A percentile compares a stretch with the other conserved stretches of the same genome.
phyloP scores from a whole-genome alignment of 2,329 filamentous ascomycete genomes.

The Scytalidium sp. region DNA sequence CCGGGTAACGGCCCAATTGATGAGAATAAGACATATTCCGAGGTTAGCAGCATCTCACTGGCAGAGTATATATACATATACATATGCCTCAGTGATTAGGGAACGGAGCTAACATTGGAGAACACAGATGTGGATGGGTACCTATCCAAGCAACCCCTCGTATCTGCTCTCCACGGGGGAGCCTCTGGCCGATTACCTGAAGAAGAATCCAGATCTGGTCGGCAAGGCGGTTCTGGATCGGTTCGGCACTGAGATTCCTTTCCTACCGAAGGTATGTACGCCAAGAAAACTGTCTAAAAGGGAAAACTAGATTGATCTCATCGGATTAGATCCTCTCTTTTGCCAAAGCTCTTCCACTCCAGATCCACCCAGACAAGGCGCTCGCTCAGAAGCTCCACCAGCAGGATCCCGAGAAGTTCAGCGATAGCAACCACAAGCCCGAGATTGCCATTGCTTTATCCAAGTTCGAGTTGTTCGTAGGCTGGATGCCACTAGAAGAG shows the following conservation, averaged over 20 bases:
- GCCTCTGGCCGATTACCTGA: conserved; percentile 61
- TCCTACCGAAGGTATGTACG: conserved; percentile 62
- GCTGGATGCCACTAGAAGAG: conserved; percentile 64
- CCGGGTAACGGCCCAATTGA: conserved; percentile 62
- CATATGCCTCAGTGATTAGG: background rate
- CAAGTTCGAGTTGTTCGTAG: conserved; percentile 73
- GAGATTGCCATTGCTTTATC: conserved; percentile 72
- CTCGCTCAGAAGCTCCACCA: conserved; percentile 63
- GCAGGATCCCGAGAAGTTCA: conserved; percentile 62
- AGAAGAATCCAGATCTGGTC: conserved; percentile 60
- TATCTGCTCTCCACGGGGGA: conserved; percentile 60
- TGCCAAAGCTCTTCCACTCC: conserved; percentile 69
- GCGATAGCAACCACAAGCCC: conserved; percentile 74
- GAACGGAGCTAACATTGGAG: background rate
- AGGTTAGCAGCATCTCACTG: conserved; percentile 27
- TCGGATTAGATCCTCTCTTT: conserved; percentile 62
- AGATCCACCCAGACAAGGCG: conserved; percentile 70
- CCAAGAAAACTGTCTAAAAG: background rate
- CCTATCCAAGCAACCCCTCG: conserved; percentile 69
- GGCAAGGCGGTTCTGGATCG: conserved; percentile 59
- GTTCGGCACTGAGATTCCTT: conserved; percentile 66
- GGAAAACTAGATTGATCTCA: conserved; percentile 5
- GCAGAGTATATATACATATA: conserved; percentile 26
- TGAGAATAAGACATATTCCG: conserved; percentile 60
- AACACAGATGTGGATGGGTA: conserved; percentile 68